A percentile compares a stretch with the other conserved stretches of the same genome.
These are phyloP conservation scores for Hawksworthiomyces lignivorus DNA, from an alignment of 2,329 filamentous ascomycete genomes.

Conservation along the genomic window DNA sequence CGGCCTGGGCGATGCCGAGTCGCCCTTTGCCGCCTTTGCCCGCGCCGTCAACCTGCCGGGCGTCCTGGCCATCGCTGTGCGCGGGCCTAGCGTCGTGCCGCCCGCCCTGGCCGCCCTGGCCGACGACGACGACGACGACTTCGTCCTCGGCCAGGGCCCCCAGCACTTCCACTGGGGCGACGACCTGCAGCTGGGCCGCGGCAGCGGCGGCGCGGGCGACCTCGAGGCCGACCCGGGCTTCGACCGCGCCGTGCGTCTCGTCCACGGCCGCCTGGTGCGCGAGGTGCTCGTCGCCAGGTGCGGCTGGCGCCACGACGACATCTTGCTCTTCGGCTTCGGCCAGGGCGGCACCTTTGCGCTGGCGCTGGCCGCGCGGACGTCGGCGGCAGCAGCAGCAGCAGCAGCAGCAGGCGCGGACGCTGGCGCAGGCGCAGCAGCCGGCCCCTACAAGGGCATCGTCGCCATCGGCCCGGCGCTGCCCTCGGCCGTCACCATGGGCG, in stretches of 20 bases:
- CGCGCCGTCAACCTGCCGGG: slow-evolving; percentile 65
- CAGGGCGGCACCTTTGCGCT: slow-evolving; percentile 59
- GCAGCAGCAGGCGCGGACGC: background rate
- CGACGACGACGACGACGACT: slow-evolving; percentile 14
- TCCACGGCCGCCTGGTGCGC: slow-evolving; percentile 44
- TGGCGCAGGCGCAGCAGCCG: slow-evolving; percentile 5
- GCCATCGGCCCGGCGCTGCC: slow-evolving; percentile 51
- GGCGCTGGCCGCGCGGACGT: slow-evolving; percentile 38
- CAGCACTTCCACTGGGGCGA: slow-evolving; percentile 59
- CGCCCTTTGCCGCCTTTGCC: slow-evolving; percentile 62
- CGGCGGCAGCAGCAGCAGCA: background rate
- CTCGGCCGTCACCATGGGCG: slow-evolving; percentile 35
- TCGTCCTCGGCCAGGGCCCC: slow-evolving; percentile 13
- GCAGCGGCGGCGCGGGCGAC: slow-evolving; percentile 31
- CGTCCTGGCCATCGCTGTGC: slow-evolving; percentile 66
- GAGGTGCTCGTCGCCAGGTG: slow-evolving; percentile 45
- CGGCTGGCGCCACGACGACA: slow-evolving; percentile 52
- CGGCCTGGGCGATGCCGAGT: slow-evolving; percentile 70
- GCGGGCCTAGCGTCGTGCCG: slow-evolving; percentile 60
- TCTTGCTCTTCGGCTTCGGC: slow-evolving; percentile 59
- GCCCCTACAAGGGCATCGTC: slow-evolving; percentile 37
- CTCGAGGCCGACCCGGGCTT: slow-evolving; percentile 59
- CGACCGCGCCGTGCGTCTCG: slow-evolving; percentile 33
- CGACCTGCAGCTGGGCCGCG: slow-evolving; percentile 47
- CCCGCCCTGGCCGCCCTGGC: slow-evolving; percentile 56